phyloP scores from a whole-genome alignment of 805 yeast species.

The Teunomyces tritomae region DNA sequence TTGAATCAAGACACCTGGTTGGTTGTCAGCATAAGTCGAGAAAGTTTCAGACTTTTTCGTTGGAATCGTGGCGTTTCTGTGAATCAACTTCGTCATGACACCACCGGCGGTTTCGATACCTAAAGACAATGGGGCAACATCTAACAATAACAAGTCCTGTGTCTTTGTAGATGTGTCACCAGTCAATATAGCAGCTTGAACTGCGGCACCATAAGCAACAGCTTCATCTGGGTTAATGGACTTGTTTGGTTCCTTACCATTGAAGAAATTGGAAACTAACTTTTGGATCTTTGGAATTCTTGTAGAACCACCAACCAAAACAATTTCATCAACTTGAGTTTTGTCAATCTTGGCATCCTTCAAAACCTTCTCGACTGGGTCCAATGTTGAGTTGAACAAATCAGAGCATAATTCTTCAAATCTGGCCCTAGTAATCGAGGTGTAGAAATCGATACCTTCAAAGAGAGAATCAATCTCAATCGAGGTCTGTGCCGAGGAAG shows the following conservation, averaged over 20 bases:
- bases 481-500: conserved; percentile 93
- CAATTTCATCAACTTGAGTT: conserved; percentile 89
- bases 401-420: conserved; percentile 95
- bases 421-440: conserved; percentile 94
- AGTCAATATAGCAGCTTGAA: conserved; percentile 95
- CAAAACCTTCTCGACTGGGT: conserved; percentile 94
- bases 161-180: conserved; percentile 66
- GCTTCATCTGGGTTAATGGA: conserved; percentile 99
- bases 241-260: conserved; percentile 94
- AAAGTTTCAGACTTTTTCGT: conserved; percentile 93
- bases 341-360: conserved; percentile 89
- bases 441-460: conserved; percentile 94
- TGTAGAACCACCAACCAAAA: conserved; percentile 98
- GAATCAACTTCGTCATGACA: conserved; percentile 92
- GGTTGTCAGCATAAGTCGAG: conserved; percentile 95
- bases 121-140: conserved; percentile 89
- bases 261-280: conserved; percentile 83
- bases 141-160: conserved; percentile 64
- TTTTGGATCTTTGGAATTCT: conserved; percentile 98
- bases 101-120: conserved; percentile 98
- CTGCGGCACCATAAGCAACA: conserved; percentile 99
- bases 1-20: conserved; percentile 91
- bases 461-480: conserved; percentile 93
- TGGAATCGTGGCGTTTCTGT: conserved; percentile 94
- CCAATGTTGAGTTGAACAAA: conserved; percentile 88